Evolutionary conservation across 2,329 filamentous ascomycete genomes (phyloP).

Genomic region (Xylaria sp.): DNA sequence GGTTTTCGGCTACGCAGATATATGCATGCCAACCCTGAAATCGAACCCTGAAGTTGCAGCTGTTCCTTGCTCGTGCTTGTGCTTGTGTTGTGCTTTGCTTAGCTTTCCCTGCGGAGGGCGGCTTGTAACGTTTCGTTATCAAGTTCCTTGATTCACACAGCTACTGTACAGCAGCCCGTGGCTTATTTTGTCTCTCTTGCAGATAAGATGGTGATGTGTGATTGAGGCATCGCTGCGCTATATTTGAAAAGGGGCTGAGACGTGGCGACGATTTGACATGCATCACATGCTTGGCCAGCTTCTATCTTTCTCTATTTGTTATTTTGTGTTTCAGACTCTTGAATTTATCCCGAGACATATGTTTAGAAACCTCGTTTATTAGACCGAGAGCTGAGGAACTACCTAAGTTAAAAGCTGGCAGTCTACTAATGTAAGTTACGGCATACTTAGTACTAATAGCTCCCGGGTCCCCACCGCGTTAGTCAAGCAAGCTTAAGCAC

Average conservation of each 20-base stretch:
- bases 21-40: slow-evolving; percentile 31
- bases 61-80: slow-evolving; percentile 17
- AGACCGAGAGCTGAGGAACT: background rate
- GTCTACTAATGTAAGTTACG: background rate
- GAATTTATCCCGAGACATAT: background rate
- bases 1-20: slow-evolving; percentile 13
- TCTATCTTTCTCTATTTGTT: background rate
- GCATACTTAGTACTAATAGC: background rate
- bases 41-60: slow-evolving; percentile 27
- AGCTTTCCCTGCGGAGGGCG: slow-evolving; percentile 7
- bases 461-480: background rate
- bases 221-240: background rate
- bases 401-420: background rate
- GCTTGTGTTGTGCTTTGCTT: too few species aligned
- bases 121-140: slow-evolving; percentile 30
- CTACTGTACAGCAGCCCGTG: background rate
- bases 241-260: slow-evolving; percentile 17
- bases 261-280: slow-evolving; percentile 8
- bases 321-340: background rate
- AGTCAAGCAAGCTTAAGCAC: slow-evolving; percentile 8
- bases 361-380: background rate
- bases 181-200: background rate
- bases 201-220: background rate
- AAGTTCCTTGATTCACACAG: slow-evolving; percentile 5
- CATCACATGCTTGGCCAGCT: slow-evolving; percentile 2